phyloP scores from a whole-genome alignment of 345 rosid species.

The Populus pruinosa region DNA sequence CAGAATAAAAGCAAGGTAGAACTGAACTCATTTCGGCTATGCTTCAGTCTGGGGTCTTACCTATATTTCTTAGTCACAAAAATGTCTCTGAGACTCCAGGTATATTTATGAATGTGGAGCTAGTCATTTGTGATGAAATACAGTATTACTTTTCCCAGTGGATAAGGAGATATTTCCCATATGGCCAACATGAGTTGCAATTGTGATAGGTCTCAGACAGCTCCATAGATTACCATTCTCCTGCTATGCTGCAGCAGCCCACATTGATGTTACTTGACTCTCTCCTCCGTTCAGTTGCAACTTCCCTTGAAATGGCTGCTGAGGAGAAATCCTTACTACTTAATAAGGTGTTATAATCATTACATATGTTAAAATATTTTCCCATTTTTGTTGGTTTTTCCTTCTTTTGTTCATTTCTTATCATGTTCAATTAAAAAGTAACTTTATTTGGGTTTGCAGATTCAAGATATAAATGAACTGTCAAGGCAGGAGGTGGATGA shows the following conservation, averaged over 20 bases:
- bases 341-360: constrained; percentile 51
- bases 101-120: constrained; percentile 19
- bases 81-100: constrained; percentile 78
- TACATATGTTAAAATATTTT: neutral
- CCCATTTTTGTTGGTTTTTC: neutral
- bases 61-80: constrained; percentile 76
- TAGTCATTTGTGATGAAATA: neutral
- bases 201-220: constrained; percentile 53
- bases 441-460: constrained; percentile 37
- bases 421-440: neutral
- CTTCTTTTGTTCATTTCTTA: neutral
- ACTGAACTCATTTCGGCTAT: constrained; percentile 51
- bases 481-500: constrained; percentile 96
- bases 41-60: constrained; percentile 77
- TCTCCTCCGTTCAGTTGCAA: constrained; percentile 61
- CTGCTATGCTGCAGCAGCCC: constrained; percentile 62
- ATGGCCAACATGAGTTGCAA: constrained; percentile 9
- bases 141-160: neutral
- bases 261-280: constrained; percentile 55
- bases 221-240: constrained; percentile 34
- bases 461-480: constrained; percentile 82
- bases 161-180: neutral
- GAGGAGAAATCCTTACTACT: constrained; percentile 81
- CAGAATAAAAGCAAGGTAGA: constrained; percentile 62
- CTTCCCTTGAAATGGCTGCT: constrained; percentile 74